Evolutionary conservation across 768 basidiomycete genomes (phyloP).

Genomic region (Lactarius psammicola): DNA sequence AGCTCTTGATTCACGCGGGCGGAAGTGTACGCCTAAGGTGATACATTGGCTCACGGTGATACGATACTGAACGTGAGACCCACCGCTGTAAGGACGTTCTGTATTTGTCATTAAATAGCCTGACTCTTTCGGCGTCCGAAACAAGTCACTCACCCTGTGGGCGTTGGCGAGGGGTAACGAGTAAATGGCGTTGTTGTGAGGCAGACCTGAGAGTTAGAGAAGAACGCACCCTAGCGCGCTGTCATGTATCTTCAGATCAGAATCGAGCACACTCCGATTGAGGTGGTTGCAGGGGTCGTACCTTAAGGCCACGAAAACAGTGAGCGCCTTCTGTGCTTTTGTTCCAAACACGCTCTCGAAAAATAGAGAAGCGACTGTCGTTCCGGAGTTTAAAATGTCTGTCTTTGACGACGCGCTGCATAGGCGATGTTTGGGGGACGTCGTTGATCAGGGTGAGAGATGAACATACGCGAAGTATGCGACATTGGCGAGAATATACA

Average conservation of each 20-base stretch:
- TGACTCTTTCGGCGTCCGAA: background rate
- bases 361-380: slow-evolving; percentile 58
- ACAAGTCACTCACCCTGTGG: slow-evolving; percentile 14
- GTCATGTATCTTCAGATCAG: background rate
- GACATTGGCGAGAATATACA: slow-evolving; percentile 58
- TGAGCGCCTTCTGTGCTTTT: slow-evolving; percentile 52
- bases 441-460: background rate
- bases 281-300: slow-evolving; percentile 25
- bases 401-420: slow-evolving; percentile 45
- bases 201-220: background rate
- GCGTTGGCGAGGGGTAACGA: background rate
- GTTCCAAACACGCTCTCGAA: slow-evolving; percentile 58
- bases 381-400: slow-evolving; percentile 48
- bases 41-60: background rate
- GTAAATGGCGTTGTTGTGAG: background rate
- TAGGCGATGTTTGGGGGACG: background rate
- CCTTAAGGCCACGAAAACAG: slow-evolving; percentile 59
- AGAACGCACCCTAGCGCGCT: slow-evolving; percentile 40
- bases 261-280: background rate
- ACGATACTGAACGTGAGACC: background rate
- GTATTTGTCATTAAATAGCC: background rate
- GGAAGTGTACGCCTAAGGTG: slow-evolving; percentile 47
- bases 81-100: slow-evolving; percentile 23
- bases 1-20: slow-evolving; percentile 60
- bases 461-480: slow-evolving; percentile 52